Conservation (phyloP, 192 early-diverging fungal species). For the Pilaira anomala region DNA sequence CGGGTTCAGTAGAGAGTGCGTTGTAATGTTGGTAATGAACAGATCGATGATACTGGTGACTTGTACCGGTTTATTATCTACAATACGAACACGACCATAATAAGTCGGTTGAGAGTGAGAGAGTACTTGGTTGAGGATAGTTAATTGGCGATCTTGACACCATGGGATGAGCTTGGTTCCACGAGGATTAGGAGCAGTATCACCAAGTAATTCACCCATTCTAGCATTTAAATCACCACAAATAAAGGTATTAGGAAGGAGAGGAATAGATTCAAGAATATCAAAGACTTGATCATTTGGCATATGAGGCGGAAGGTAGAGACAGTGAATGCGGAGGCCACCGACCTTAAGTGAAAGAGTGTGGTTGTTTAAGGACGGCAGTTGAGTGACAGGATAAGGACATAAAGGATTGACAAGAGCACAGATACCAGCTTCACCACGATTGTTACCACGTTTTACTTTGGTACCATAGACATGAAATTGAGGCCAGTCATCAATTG, state of each 20-base stretch:
- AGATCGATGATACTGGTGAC: too few relatives aligned
- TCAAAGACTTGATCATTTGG: background rate
- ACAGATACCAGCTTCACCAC: background rate
- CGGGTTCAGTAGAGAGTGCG: too few relatives aligned
- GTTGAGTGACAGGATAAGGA: background rate
- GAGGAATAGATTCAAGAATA: slow-evolving; percentile 15
- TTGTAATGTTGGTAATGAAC: too few relatives aligned
- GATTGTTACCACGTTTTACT: too few relatives aligned
- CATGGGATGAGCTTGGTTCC: background rate
- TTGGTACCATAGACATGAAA: background rate
- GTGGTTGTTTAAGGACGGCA: background rate
- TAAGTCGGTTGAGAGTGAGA: too few relatives aligned
- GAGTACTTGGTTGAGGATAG: too few relatives aligned
- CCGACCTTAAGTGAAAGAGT: background rate
- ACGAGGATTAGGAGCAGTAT: background rate
- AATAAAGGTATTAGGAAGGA: slow-evolving; percentile 9
- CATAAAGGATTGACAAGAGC: background rate
- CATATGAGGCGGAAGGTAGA: slow-evolving; percentile 8
- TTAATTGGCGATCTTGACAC: too few relatives aligned
- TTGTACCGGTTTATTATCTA: too few relatives aligned
- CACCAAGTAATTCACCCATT: background rate
- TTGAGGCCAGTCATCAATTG: background rate
- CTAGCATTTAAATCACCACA: slow-evolving; percentile 23
- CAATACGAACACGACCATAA: too few relatives aligned
- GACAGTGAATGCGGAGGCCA: background rate